Evolutionary conservation across 495 filamentous ascomycete genomes (phyloP), one percentile per base, ranked within the genome.

Genomic region (Tetracladium marchalianum): DNA sequence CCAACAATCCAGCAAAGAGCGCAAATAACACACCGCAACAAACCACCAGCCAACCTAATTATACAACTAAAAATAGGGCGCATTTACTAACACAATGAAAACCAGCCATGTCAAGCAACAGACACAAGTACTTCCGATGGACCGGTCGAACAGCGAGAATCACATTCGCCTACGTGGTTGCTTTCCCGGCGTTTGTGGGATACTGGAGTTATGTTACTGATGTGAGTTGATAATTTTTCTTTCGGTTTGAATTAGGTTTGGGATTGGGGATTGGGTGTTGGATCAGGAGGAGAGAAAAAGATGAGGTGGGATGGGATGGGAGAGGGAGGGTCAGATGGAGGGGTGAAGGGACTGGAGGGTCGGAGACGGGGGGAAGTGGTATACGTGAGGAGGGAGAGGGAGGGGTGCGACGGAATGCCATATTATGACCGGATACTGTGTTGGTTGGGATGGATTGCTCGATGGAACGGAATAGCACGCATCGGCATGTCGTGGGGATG

Each of bases 121-220:
- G 92, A 41, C 83, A 88, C 77, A 90, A 85, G 68, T 94, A 88
- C 77, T 98, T 96, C 76, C 77, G 86, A 57, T 97, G 85, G 85
- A 96, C 82, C 11, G 73, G 78, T 18, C 73, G 85, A 53, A 92
- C 88, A 37, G 87, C 85, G 18, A 77, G 77, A 71, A 51, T 94
- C 50, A 82, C 79, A 4, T 77, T 95, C 56, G 60, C 80, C 31
- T 95, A 87, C 66, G 72, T 82, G 46, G 65, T 78, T 19, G 65
- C 76, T 32, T 73, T 96, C 17, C 92, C 92, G 5, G 60, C 64
- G 27, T 64, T 81, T 31, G 35, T 95, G 43, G 80, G 78, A 31
- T 80, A 81, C 50, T 41, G 90, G 32, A 86, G 74, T 15, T 93
- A 81, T 57, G 73, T 70, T 47, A 86, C 78, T 22, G 90, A 97